These are phyloP conservation scores for Epithele typhae DNA, from an alignment of 768 basidiomycete genomes.

Conservation along the genomic window DNA sequence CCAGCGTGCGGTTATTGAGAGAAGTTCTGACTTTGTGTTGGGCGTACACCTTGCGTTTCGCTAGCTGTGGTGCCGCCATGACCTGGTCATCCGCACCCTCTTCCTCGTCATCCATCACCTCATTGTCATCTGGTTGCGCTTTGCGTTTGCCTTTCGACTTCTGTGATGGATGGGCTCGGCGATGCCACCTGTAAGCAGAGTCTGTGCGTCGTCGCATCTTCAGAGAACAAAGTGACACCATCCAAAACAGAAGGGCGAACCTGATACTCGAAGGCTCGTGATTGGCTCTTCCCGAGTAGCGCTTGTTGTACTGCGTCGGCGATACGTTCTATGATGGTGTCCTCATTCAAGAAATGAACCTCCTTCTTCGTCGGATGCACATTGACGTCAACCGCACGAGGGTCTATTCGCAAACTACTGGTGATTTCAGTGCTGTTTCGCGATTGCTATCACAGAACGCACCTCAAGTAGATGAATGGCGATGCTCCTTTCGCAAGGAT, in stretches of 20 bases:
- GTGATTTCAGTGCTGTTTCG: not conserved
- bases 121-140: constrained; percentile 24
- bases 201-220: constrained; percentile 34
- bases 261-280: constrained; percentile 65
- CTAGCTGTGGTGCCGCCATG: constrained; percentile 10
- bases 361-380: constrained; percentile 98
- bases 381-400: constrained; percentile 90
- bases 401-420: constrained; percentile 74
- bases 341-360: constrained; percentile 92
- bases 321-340: constrained; percentile 73
- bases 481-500: constrained; percentile 85
- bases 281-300: constrained; percentile 60
- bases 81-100: not conserved
- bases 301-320: constrained; percentile 65
- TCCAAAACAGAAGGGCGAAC: constrained; percentile 28
- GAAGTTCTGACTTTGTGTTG: constrained; percentile 94
- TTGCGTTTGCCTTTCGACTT: constrained; percentile 37
- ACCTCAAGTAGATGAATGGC: constrained; percentile 96
- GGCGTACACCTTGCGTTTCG: constrained; percentile 48
- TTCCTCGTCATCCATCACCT: not conserved
- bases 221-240: not conserved
- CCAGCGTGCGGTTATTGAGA: constrained; percentile 80
- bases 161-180: constrained; percentile 17
- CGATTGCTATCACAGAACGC: constrained; percentile 9
- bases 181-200: constrained; percentile 52